Evolutionary conservation across 192 early-diverging fungal species (phyloP), one percentile per base, ranked within the genome.

Genomic region (Coemansia sp.): DNA sequence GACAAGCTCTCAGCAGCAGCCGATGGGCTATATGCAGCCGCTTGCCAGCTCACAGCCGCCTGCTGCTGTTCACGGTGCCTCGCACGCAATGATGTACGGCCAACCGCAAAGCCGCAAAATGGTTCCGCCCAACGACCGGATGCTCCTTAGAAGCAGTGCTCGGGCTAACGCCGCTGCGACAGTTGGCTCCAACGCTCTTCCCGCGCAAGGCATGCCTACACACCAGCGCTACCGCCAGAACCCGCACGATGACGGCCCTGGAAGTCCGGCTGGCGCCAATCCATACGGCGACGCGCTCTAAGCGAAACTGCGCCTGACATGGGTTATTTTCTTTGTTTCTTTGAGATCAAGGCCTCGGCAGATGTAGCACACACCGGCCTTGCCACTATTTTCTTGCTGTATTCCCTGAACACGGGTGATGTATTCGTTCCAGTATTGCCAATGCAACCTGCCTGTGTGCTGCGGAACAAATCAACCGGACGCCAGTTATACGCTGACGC

Each of bases 131-230:
- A 71, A 57, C 67, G 80, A 82, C 50, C 70, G 80, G 32, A 69
- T 69, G 59, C 49, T 82, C 24, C 68, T 82, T 10, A 65, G 80
- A 65, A 82, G 80, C 75, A 64, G 65, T 68, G 69, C 74, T 35
- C 68, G 72, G 25, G 58, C 68, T 39, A 59, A 47, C n/a, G 53
- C 60, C 0, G 66, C 41, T 10, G 45, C 64, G 14, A 65, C 69
- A 2, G 63, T 63, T 21, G 57, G 56, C 68, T 45, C 52, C 50
- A 63, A 57, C 22, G 65, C 51, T 23, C 50, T 64, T 37, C 60
- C 69, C 11, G 62, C 58, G 4, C 55, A 66, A 23, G 60, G 62
- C 45, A 43, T 65, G 48, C 43, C 43, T 21, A 58, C 57, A 21
- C 72, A 70, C 55, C 77, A 64, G 48, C 77, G 67, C 59, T 80